These are phyloP conservation scores for Apiospora hydei DNA, from an alignment of 2,329 filamentous ascomycete species.

Conservation along the genomic window DNA sequence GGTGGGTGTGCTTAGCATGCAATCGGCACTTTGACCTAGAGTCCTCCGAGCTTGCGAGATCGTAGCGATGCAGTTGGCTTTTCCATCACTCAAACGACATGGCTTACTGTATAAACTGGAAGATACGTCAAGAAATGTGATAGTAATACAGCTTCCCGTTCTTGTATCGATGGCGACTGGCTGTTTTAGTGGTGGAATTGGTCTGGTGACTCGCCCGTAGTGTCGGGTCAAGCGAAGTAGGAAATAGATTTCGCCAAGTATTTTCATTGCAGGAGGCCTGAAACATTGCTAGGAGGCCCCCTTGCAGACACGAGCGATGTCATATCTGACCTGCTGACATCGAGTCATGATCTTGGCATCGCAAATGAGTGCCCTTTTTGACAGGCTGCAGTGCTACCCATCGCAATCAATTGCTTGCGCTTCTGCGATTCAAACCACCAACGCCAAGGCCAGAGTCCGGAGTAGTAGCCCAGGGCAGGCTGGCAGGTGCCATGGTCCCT, in stretches of 20 bases:
- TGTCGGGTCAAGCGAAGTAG: not conserved
- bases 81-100: no score
- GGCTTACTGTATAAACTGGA: no score
- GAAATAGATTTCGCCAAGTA: not conserved
- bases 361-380: constrained; percentile 1
- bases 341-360: not conserved
- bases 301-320: not conserved
- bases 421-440: not conserved
- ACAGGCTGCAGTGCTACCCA: not conserved
- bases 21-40: no score
- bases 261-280: not conserved
- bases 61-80: no score
- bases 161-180: no score
- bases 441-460: not conserved
- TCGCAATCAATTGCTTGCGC: not conserved
- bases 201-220: not conserved
- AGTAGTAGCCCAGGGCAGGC: not conserved
- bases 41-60: no score
- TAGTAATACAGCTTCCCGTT: no score
- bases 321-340: not conserved
- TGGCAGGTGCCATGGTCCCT: not conserved
- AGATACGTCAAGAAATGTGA: no score
- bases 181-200: not conserved
- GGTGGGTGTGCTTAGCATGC: not conserved
- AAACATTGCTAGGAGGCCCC: not conserved